A percentile compares a stretch with the other conserved stretches of the same genome.
Conservation (phyloP, 2,329 filamentous ascomycete species). For the Plenodomus tracheiphilus region DNA sequence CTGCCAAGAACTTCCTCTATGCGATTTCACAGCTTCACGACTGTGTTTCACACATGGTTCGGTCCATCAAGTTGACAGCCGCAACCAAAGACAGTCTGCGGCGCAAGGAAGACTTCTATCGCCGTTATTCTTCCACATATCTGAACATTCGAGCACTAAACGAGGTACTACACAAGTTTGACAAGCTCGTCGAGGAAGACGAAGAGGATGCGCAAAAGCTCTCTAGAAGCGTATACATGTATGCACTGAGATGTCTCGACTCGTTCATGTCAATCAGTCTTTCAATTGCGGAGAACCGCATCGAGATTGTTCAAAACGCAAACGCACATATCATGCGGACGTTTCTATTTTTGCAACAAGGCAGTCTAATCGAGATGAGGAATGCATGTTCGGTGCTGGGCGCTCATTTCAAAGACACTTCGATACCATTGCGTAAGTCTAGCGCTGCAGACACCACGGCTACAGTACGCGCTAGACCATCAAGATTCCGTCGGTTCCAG, state of each 20-base stretch:
- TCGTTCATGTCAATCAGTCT: slow-evolving; percentile 42
- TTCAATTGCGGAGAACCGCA: slow-evolving; percentile 42
- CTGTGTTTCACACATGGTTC: slow-evolving; percentile 41
- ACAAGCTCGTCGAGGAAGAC: slow-evolving; percentile 55
- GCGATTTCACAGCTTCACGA: slow-evolving; percentile 56
- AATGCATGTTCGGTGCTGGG: slow-evolving; percentile 61
- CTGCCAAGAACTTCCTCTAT: slow-evolving; percentile 59
- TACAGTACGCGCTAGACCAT: slow-evolving; percentile 35
- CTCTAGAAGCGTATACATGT: slow-evolving; percentile 39
- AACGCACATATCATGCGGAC: slow-evolving; percentile 62
- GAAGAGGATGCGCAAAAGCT: slow-evolving; percentile 49
- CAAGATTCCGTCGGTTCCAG: slow-evolving; percentile 36
- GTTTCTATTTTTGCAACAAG: slow-evolving; percentile 62
- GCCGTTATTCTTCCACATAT: slow-evolving; percentile 60
- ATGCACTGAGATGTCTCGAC: slow-evolving; percentile 40
- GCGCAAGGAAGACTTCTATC: slow-evolving; percentile 51
- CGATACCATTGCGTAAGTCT: slow-evolving; percentile 23
- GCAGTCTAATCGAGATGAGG: slow-evolving; percentile 61
- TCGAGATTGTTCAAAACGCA: slow-evolving; percentile 57
- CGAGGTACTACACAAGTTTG: slow-evolving; percentile 55
- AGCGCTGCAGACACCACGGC: slow-evolving; percentile 24
- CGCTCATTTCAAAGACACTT: slow-evolving; percentile 38
- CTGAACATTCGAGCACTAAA: slow-evolving; percentile 61
- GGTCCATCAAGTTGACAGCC: slow-evolving; percentile 40
- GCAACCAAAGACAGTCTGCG: slow-evolving; percentile 50